Conservation (phyloP, 306 rosid genomes). For the Prunus davidiana region DNA sequence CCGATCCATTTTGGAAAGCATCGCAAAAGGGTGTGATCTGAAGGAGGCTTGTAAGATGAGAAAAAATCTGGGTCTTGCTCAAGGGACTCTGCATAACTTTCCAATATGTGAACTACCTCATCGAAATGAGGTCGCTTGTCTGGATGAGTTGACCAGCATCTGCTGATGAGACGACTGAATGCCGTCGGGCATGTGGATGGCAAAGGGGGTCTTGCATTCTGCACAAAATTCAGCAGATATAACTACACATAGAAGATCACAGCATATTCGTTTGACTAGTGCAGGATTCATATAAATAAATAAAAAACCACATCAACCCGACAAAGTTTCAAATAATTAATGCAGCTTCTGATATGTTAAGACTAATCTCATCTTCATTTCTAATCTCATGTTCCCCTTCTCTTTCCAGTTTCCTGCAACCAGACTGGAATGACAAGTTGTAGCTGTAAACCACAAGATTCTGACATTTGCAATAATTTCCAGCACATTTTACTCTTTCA, state of each 20-base stretch:
- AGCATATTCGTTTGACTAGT: neutral
- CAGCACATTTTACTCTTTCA: neutral
- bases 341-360: neutral
- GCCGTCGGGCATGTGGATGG: slow-evolving; percentile 79
- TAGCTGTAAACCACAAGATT: neutral
- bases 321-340: neutral
- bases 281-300: neutral
- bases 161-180: slow-evolving; percentile 59
- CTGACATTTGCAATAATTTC: neutral
- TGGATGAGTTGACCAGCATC: slow-evolving; percentile 85
- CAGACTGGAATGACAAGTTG: neutral
- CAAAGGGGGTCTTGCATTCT: slow-evolving; percentile 96
- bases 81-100: slow-evolving; percentile 47
- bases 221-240: slow-evolving; percentile 24
- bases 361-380: neutral
- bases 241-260: neutral
- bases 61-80: slow-evolving; percentile 69
- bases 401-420: neutral
- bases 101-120: slow-evolving; percentile 68
- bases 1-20: slow-evolving; percentile 56
- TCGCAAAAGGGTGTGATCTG: slow-evolving; percentile 25
- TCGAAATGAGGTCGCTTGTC: slow-evolving; percentile 75
- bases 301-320: neutral
- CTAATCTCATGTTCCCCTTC: neutral
- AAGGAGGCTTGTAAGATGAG: slow-evolving; percentile 43